phyloP scores from a whole-genome alignment of 805 yeast genomes.

The Lipomyces yamadae region DNA sequence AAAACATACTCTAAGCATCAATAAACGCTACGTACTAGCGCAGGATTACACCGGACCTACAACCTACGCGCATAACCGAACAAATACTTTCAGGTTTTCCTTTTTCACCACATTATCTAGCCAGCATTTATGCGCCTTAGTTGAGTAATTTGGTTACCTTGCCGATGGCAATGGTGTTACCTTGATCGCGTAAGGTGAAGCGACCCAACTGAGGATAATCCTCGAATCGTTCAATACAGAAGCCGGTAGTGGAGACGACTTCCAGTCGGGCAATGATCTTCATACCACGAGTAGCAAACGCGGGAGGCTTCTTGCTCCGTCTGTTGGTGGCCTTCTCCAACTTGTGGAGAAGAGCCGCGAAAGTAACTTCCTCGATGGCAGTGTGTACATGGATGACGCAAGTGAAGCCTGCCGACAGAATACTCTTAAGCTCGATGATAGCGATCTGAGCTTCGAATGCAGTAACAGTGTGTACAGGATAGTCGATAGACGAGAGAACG shows the following conservation, averaged over 20 bases:
- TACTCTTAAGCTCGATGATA: conserved; percentile 93
- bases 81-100: background rate
- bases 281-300: conserved; percentile 99
- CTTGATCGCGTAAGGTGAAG: conserved; percentile 98
- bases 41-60: background rate
- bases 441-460: conserved; percentile 95
- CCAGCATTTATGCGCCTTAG: conserved; percentile 23
- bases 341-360: conserved; percentile 84
- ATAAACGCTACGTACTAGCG: background rate
- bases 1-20: background rate
- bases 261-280: conserved; percentile 92
- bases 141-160: conserved; percentile 83
- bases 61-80: background rate
- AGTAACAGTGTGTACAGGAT: conserved; percentile 90
- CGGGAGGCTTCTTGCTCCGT: conserved; percentile 94
- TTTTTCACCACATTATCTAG: background rate
- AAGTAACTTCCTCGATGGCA: conserved; percentile 92
- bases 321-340: conserved; percentile 96
- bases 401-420: conserved; percentile 91
- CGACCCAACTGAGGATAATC: conserved; percentile 97
- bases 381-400: conserved; percentile 99
- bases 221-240: conserved; percentile 89
- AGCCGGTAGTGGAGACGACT: conserved; percentile 66
- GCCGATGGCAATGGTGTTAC: conserved; percentile 97
- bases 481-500: conserved; percentile 81